A percentile compares a stretch with the other conserved stretches of the same genome.
Evolutionary conservation across 2,329 filamentous ascomycete genomes (phyloP).

Genomic region (Penicillium fuscoglaucum): DNA sequence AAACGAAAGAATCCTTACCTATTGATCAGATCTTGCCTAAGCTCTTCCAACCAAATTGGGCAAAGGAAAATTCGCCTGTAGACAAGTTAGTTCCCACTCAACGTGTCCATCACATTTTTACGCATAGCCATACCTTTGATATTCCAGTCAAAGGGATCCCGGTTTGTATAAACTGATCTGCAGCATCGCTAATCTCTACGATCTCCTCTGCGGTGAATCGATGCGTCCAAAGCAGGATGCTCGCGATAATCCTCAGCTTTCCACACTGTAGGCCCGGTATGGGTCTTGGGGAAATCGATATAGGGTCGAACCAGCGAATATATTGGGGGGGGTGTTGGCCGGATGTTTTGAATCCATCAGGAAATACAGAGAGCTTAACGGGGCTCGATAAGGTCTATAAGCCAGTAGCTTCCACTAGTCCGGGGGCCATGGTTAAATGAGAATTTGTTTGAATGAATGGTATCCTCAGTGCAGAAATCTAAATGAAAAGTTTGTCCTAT

Average conservation of each 20-base stretch:
- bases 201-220: slow-evolving; percentile 65
- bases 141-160: slow-evolving; percentile 69
- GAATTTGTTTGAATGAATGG: not conserved
- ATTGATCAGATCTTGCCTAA: slow-evolving; percentile 67
- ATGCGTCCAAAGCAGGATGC: slow-evolving; percentile 68
- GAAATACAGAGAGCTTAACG: slow-evolving; percentile 48
- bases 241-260: slow-evolving; percentile 61
- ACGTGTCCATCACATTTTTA: no score
- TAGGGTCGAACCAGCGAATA: slow-evolving; percentile 64
- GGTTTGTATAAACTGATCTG: slow-evolving; percentile 66
- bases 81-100: not conserved
- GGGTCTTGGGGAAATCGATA: slow-evolving; percentile 65
- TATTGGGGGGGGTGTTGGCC: slow-evolving; percentile 68
- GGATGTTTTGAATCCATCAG: slow-evolving; percentile 64
- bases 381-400: not conserved
- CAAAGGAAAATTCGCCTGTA: slow-evolving; percentile 58
- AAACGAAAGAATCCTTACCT: slow-evolving; percentile 84
- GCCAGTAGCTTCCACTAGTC: slow-evolving; percentile 3
- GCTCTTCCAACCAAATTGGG: slow-evolving; percentile 58
- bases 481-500: not conserved
- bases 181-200: slow-evolving; percentile 61
- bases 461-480: not conserved
- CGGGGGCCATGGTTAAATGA: slow-evolving; percentile 11
- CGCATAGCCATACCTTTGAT: slow-evolving; percentile 46
- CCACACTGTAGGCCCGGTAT: slow-evolving; percentile 71